phyloP scores from a whole-genome alignment of 345 rosid genomes.

The Passiflora organensis region DNA sequence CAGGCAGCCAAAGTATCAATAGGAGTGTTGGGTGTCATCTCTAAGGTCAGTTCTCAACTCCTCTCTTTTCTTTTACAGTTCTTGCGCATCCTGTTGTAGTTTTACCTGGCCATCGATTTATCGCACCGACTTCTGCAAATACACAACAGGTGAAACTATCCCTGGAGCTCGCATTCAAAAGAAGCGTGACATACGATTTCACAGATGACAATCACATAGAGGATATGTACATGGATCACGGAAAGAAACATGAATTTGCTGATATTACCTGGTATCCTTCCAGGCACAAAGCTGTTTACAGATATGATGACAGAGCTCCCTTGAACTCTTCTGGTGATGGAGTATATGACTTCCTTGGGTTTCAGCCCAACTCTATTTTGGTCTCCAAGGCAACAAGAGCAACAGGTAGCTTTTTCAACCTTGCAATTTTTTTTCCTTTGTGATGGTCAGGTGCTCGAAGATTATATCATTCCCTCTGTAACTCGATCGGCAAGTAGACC shows the following conservation, averaged over 20 bases:
- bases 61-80: neutral
- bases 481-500: too few relatives aligned
- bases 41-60: constrained; percentile 48
- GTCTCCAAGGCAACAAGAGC: constrained; percentile 54
- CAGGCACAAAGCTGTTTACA: constrained; percentile 56
- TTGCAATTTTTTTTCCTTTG: too few relatives aligned
- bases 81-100: neutral
- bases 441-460: too few relatives aligned
- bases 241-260: constrained; percentile 58
- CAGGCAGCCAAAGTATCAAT: constrained; percentile 70
- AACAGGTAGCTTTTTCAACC: constrained; percentile 35
- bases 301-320: constrained; percentile 63
- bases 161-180: constrained; percentile 62
- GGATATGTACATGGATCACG: constrained; percentile 53
- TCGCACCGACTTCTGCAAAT: neutral
- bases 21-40: constrained; percentile 71
- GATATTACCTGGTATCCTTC: constrained; percentile 93
- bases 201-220: constrained; percentile 57
- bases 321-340: constrained; percentile 48
- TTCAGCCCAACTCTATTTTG: constrained; percentile 55
- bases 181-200: constrained; percentile 65
- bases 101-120: neutral
- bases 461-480: too few relatives aligned
- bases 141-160: constrained; percentile 55
- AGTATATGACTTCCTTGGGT: constrained; percentile 62